Evolutionary conservation across 176 grass and related monocot species (phyloP), one percentile per base, ranked within the genome.

Genomic region (Eleusine indica): DNA sequence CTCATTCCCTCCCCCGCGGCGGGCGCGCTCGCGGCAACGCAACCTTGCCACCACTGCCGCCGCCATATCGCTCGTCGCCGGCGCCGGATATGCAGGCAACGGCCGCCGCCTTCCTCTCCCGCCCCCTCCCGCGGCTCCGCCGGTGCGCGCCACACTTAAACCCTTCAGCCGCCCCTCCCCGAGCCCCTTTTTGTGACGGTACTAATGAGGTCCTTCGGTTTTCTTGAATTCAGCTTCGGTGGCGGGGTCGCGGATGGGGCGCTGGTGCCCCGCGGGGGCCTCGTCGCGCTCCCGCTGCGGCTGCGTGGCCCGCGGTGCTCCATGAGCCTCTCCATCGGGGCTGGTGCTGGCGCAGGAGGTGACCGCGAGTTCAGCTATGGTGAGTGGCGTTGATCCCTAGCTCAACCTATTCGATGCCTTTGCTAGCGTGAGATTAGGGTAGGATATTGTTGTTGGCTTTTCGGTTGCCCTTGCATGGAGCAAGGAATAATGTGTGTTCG

Each of bases 261-360:
- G 17, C 18, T 3, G 76, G 12, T 74, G 40, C 44, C 44, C 9
- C 60, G 68, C 4, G 86, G 82, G 9, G 88, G 91, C 66, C 79
- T 90, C 22, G 6, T 70, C 44, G 66, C 63, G 61, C 73, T 85
- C 19, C 78, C 83, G 11, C 51, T 49, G 30, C 80, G 87, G 64
- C 73, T 73, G 66, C 79, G 82, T 62, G 86, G 30, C 14, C 62
- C 85, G 21, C 86, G 94, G 75, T 97, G 91, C 78, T 68, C 91
- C 17, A 84, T 97, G 78, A 84, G 90, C 73, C 81, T 97, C 83
- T 94, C 94, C 79, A 89, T 97, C 46, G 89, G 80, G 19, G 90
- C 85, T 14, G 92, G 87, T 46, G 85, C 77, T 17, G 76, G 84
- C 43, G 84, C 76, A 44, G 71, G 42, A 17, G 89, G 76, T 42